Evolutionary conservation across 768 basidiomycete genomes (phyloP).

Genomic region (Panaeolus cyanescens): DNA sequence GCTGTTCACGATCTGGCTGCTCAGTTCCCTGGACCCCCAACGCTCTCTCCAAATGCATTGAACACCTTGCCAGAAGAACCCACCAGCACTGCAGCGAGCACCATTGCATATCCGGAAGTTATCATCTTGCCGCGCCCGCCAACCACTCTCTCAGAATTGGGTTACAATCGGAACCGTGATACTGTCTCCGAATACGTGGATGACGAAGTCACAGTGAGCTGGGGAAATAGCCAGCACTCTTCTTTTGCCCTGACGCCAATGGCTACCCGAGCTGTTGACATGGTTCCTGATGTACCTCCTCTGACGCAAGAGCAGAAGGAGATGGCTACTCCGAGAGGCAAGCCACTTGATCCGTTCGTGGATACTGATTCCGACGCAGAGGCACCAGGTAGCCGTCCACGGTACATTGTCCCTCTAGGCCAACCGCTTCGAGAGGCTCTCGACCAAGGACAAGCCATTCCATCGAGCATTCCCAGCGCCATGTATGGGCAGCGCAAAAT

Average conservation of each 20-base stretch:
- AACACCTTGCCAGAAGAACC: background rate
- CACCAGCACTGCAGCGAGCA: background rate
- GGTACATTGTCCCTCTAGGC: background rate
- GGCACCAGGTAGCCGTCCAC: background rate
- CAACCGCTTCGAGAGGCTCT: background rate
- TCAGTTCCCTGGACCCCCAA: conserved; percentile 56
- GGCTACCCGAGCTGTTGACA: background rate
- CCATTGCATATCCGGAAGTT: background rate
- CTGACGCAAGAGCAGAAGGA: background rate
- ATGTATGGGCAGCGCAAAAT: background rate
- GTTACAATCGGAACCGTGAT: background rate
- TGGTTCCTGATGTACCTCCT: background rate
- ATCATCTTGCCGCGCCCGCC: background rate
- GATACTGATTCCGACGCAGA: background rate
- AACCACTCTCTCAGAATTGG: background rate
- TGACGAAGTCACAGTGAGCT: background rate
- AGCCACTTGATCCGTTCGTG: background rate
- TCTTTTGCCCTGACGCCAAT: background rate
- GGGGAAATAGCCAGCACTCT: background rate
- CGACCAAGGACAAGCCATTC: background rate
- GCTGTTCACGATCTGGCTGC: conserved; percentile 51
- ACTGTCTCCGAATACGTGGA: background rate
- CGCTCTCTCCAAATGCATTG: background rate
- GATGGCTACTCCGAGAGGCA: background rate
- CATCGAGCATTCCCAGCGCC: background rate